Conservation (phyloP, 2,329 filamentous ascomycete genomes). For the Chaetomium sp. region DNA sequence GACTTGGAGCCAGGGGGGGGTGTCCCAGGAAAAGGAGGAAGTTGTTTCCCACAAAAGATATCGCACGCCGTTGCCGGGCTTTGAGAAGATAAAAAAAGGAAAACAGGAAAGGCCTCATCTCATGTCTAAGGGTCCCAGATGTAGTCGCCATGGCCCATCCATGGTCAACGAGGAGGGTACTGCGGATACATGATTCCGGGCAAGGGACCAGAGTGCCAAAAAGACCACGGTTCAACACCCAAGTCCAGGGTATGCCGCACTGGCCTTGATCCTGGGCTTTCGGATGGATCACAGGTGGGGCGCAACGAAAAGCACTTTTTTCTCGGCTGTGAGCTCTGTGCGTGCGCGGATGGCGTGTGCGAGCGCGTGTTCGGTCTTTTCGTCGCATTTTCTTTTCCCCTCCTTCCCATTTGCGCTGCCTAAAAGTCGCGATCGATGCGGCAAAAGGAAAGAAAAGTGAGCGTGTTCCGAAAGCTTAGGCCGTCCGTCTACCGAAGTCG, state of each 20-base stretch:
- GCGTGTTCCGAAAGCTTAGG: too few species aligned
- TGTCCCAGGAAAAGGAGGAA: too few species aligned
- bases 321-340: conserved; percentile 10
- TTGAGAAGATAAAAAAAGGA: conserved; percentile 5
- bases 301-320: conserved; percentile 12
- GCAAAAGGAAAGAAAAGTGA: not conserved
- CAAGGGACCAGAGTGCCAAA: conserved; percentile 11
- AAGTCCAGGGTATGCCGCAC: conserved; percentile 17
- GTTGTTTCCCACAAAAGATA: too few species aligned
- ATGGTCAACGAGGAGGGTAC: not conserved
- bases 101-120: conserved; percentile 3
- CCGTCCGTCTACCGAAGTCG: too few species aligned
- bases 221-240: conserved; percentile 18
- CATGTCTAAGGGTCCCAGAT: conserved; percentile 1
- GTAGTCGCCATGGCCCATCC: conserved; percentile 1
- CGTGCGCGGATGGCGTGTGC: not conserved
- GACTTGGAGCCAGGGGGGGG: too few species aligned
- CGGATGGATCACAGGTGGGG: conserved; percentile 21
- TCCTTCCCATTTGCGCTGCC: not conserved
- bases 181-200: conserved; percentile 9
- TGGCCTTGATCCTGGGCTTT: conserved; percentile 20
- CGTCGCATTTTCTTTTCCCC: not conserved
- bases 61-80: conserved; percentile 6
- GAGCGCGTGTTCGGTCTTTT: not conserved
- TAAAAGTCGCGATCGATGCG: not conserved